Base-by-base conservation (phyloP, 129 eudicot genomes). In the Chrysanthemum lavandulifolium region DNA sequence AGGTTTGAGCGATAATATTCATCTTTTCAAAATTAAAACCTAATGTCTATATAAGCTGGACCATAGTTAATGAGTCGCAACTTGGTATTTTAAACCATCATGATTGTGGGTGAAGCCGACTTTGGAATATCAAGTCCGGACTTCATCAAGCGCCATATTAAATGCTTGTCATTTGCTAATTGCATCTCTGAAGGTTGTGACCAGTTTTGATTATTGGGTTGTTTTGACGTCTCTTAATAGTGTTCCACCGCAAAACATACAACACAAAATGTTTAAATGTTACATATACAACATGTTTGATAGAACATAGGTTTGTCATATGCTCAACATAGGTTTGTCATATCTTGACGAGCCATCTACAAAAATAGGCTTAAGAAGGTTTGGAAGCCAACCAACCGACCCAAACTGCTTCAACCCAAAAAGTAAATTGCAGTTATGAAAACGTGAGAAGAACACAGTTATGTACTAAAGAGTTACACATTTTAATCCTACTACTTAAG, bases 121-220 rank as follows among this genome's bases (percentile, higher is more conserved):
- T 64, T 83, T 68, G 74, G 61, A 50, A 62, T 77, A 69, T 82
- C 88, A 47, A 68, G 72, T 73, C 80, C 55, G 12, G 91, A 91
- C 72, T 76, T 79, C n/a, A 66, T 83, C 68, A 58, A 87, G 87
- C 12, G 96, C 97, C 68, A 86, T 18, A 80, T 86, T 77, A 80
- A 89, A 25, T 43, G 96, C 97, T 51, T 80, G 83, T 29, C 86
- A 62, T 96, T 79, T 52, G 92, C 92, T 54, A 81, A 67, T 53
- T 87, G 90, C 19, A 64, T 73, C 76, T 89, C 97, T 8, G 91
- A 79, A 60, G 65, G 85, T 70, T 87, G 92, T 65, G 96, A 71
- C 86, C 81, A 13, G 78, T 72, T 74, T 90, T 88, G 23, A 21
- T 51, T 33, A 64, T 67, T 45, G 68, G n/a, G 82, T 76, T 71